phyloP scores from a whole-genome alignment of 2,329 filamentous ascomycete genomes.

The Dothidotthia symphoricarpi region DNA sequence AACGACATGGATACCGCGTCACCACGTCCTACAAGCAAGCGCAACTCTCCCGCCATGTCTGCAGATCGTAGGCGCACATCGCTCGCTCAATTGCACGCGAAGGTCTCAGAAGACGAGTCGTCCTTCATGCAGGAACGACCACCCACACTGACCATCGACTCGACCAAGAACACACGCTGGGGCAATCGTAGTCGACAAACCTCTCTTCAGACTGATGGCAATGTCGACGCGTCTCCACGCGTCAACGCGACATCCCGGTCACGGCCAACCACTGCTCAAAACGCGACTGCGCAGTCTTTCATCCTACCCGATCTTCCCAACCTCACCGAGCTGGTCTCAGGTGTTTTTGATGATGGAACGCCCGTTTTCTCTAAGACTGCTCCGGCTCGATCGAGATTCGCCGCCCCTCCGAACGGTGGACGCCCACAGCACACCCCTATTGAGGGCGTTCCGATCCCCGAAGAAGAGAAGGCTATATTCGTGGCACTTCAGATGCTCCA shows the following conservation, averaged over 20 bases:
- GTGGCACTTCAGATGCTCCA: slow-evolving; percentile 59
- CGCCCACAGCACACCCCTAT: slow-evolving; percentile 47
- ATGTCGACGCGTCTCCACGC: slow-evolving; percentile 22
- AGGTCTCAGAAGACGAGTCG: slow-evolving; percentile 54
- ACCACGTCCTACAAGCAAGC: slow-evolving; percentile 40
- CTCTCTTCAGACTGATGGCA: slow-evolving; percentile 38
- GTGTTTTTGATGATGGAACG: slow-evolving; percentile 57
- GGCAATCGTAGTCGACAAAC: slow-evolving; percentile 45
- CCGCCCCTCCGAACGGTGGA: slow-evolving; percentile 42
- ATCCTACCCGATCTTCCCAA: slow-evolving; percentile 61
- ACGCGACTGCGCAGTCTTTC: slow-evolving; percentile 59
- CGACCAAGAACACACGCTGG: slow-evolving; percentile 57
- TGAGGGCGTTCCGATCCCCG: slow-evolving; percentile 56
- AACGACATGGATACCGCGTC: slow-evolving; percentile 43
- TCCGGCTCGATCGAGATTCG: slow-evolving; percentile 56
- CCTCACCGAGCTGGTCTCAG: slow-evolving; percentile 61
- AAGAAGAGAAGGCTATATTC: slow-evolving; percentile 63
- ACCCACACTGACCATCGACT: slow-evolving; percentile 41
- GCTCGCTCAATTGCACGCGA: slow-evolving; percentile 57
- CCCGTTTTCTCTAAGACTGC: slow-evolving; percentile 55
- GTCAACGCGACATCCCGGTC: slow-evolving; percentile 25
- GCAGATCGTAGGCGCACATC: slow-evolving; percentile 46
- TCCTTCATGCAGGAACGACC: slow-evolving; percentile 54
- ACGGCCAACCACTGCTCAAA: slow-evolving; percentile 46
- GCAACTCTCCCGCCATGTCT: slow-evolving; percentile 35